Evolutionary conservation across 2,329 filamentous ascomycete species (phyloP).

Genomic region (Thielaviopsis ethacetica): DNA sequence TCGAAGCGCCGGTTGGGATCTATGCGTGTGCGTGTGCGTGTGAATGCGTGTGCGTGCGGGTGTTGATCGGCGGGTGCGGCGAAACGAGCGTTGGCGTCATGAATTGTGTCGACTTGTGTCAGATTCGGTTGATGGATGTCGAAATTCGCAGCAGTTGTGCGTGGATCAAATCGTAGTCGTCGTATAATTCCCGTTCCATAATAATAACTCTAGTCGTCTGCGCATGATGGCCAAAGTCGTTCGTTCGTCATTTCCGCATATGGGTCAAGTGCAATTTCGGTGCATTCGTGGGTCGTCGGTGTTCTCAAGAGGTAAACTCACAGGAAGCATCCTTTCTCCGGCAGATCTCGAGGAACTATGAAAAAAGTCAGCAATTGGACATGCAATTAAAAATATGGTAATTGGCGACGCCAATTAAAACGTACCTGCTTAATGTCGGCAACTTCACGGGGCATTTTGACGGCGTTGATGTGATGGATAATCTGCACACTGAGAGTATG

Average conservation of each 20-base stretch:
- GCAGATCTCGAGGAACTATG: constrained; percentile 98
- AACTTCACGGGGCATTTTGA: constrained; percentile 95
- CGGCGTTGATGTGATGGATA: constrained; percentile 12
- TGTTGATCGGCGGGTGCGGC: not conserved
- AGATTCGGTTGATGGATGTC: not conserved
- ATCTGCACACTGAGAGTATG: constrained; percentile 13
- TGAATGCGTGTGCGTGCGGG: not conserved
- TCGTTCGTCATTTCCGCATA: not conserved
- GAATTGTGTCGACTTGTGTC: not conserved
- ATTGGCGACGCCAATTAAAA: not conserved
- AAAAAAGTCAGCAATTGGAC: constrained; percentile 6
- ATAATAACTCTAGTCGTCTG: too few species aligned
- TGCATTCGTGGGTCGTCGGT: not conserved
- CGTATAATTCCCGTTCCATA: too few species aligned
- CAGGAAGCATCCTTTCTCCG: constrained; percentile 98
- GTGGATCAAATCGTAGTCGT: not conserved
- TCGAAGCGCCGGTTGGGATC: not conserved
- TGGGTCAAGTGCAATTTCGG: not conserved
- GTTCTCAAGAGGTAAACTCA: constrained; percentile 33
- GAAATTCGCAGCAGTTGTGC: not conserved
- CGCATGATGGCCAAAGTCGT: too few species aligned
- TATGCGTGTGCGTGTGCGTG: not conserved
- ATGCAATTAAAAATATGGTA: not conserved
- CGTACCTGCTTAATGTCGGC: constrained; percentile 83
- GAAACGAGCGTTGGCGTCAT: not conserved